These are phyloP conservation scores for Phialophora chinensis DNA, from an alignment of 2,329 filamentous ascomycete genomes.

Conservation along the genomic window DNA sequence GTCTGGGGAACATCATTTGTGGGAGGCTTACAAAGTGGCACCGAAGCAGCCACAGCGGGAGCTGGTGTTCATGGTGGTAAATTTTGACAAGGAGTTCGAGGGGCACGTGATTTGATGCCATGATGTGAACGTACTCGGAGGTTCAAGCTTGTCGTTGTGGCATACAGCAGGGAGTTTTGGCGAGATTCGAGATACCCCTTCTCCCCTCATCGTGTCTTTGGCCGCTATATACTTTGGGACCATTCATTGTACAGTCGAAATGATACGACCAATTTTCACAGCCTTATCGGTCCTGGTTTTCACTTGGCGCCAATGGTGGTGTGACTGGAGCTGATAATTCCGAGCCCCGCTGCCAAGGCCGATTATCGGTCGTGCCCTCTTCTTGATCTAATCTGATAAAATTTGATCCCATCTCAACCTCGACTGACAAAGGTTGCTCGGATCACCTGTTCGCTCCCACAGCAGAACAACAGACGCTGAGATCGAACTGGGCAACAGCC, in stretches of 20 bases:
- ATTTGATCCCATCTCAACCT: conserved; percentile 29
- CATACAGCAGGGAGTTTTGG: conserved; percentile 27
- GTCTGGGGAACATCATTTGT: conserved; percentile 59
- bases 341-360: conserved; percentile 28
- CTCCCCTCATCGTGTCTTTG: conserved; percentile 25
- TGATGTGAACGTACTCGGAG: background rate
- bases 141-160: background rate
- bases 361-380: conserved; percentile 27
- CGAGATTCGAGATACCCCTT: conserved; percentile 28
- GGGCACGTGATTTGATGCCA: background rate
- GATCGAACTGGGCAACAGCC: background rate
- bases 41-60: conserved; percentile 28
- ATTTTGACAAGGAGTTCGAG: conserved; percentile 26
- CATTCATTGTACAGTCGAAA: background rate
- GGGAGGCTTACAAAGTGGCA: conserved; percentile 42
- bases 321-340: background rate
- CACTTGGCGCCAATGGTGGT: background rate
- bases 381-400: conserved; percentile 44
- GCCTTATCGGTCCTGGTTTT: background rate
- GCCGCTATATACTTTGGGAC: background rate
- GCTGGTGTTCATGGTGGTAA: conserved; percentile 38
- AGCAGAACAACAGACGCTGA: background rate
- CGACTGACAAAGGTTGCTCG: conserved; percentile 15
- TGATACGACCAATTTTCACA: background rate
- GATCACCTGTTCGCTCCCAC: conserved; percentile 4